Evolutionary conservation across 371 early-diverging fungal species (phyloP).

Genomic region (Mortierella sp.): DNA sequence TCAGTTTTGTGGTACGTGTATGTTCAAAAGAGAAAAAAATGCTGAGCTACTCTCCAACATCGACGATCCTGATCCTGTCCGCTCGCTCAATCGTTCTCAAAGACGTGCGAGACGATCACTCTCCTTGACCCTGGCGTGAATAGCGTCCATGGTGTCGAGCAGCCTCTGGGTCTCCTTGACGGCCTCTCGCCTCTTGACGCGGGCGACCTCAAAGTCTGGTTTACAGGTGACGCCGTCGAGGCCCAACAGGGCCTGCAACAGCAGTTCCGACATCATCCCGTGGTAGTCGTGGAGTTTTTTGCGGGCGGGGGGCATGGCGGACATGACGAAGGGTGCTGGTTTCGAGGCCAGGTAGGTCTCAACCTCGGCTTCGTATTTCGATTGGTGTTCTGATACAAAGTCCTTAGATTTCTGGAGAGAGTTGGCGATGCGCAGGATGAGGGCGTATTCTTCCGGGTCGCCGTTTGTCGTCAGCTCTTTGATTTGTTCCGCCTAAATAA

Average conservation of each 20-base stretch:
- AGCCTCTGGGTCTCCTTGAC: slow-evolving; percentile 67
- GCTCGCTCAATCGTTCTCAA: not conserved
- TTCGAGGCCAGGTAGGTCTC: slow-evolving; percentile 27
- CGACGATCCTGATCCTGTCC: no score
- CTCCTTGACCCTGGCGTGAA: slow-evolving; percentile 46
- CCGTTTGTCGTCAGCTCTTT: slow-evolving; percentile 64
- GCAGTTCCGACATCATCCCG: slow-evolving; percentile 67
- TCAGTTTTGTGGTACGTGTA: not conserved
- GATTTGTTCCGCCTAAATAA: slow-evolving; percentile 53
- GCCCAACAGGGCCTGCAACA: slow-evolving; percentile 69
- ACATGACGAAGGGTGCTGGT: slow-evolving; percentile 31
- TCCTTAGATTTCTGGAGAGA: slow-evolving; percentile 43
- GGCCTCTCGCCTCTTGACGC: slow-evolving; percentile 70
- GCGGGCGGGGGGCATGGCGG: slow-evolving; percentile 46
- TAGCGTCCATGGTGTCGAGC: slow-evolving; percentile 68
- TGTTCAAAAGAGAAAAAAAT: not conserved
- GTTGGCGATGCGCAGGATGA: slow-evolving; percentile 51
- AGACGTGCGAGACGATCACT: slow-evolving; percentile 28
- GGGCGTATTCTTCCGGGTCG: slow-evolving; percentile 58
- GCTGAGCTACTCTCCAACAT: no score
- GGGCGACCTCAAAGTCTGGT: slow-evolving; percentile 68
- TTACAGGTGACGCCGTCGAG: slow-evolving; percentile 73
- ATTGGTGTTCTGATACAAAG: slow-evolving; percentile 32
- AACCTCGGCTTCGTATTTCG: slow-evolving; percentile 48
- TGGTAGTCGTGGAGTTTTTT: slow-evolving; percentile 68